A percentile compares a stretch with the other conserved stretches of the same genome.
Evolutionary conservation across 306 rosid genomes (phyloP).

Genomic region (Cucumis cinereus): DNA sequence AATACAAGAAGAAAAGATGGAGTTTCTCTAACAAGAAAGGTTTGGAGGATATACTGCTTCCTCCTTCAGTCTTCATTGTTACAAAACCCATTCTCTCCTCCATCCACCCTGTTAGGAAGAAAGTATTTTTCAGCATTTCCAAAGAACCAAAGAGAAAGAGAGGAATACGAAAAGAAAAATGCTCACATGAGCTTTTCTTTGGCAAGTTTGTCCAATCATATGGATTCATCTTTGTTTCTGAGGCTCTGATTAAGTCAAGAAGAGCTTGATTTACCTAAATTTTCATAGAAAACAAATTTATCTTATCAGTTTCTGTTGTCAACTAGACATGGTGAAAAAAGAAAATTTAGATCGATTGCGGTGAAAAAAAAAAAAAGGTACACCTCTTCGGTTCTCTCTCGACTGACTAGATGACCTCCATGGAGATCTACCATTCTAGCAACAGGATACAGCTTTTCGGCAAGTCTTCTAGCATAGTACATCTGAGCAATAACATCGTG

Average conservation of each 20-base stretch:
- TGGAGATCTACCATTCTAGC: constrained; percentile 91
- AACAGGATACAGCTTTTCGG: constrained; percentile 63
- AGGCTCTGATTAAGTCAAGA: constrained; percentile 55
- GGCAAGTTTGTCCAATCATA: constrained; percentile 79
- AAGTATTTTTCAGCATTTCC: background rate
- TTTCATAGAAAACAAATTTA: background rate
- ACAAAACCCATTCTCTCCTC: constrained; percentile 24
- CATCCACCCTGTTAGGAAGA: constrained; percentile 49
- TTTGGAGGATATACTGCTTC: constrained; percentile 20
- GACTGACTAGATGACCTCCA: constrained; percentile 96
- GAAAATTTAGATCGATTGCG: background rate
- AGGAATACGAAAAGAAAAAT: background rate
- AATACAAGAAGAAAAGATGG: constrained; percentile 31
- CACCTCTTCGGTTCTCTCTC: constrained; percentile 86
- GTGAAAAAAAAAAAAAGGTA: constrained; percentile 4
- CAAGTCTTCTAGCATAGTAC: constrained; percentile 60
- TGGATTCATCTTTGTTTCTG: constrained; percentile 40
- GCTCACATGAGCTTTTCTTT: constrained; percentile 40
- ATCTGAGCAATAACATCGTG: constrained; percentile 85
- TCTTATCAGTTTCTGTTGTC: background rate
- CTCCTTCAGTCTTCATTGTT: constrained; percentile 29
- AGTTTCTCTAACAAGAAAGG: constrained; percentile 28
- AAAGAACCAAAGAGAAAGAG: background rate
- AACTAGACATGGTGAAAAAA: background rate
- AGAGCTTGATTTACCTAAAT: constrained; percentile 85